Conservation (phyloP, 1,284 basidiomycete species). For the Erythrobasidium hasegawianum region DNA sequence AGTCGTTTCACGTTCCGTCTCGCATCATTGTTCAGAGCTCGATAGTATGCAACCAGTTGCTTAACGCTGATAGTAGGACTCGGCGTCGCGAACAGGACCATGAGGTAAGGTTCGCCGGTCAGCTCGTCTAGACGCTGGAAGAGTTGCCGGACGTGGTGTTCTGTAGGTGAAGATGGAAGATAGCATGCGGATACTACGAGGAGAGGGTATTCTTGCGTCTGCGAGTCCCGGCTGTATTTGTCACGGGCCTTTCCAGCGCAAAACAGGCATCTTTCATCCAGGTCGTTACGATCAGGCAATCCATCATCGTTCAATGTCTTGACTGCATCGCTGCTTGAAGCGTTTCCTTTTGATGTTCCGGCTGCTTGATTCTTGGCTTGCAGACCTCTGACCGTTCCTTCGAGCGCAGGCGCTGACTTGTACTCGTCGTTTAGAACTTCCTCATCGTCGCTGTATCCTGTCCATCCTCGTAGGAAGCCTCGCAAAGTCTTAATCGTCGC, state of each 20-base stretch:
- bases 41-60: slow-evolving; percentile 20
- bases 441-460: no score
- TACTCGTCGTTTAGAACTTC: no score
- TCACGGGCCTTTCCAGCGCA: slow-evolving; percentile 12
- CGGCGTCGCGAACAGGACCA: slow-evolving; percentile 29
- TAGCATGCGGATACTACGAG: slow-evolving; percentile 23
- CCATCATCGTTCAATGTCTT: no score
- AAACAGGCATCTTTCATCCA: slow-evolving; percentile 7
- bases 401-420: no score
- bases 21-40: not conserved
- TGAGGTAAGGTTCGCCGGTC: slow-evolving; percentile 20
- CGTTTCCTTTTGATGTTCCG: no score
- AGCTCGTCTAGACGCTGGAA: slow-evolving; percentile 9
- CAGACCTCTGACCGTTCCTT: no score
- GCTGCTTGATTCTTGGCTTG: no score
- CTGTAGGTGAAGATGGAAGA: slow-evolving; percentile 3
- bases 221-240: not conserved
- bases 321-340: no score
- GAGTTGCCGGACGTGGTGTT: slow-evolving; percentile 4
- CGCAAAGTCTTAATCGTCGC: no score
- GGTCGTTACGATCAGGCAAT: no score
- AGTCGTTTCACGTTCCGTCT: slow-evolving; percentile 26
- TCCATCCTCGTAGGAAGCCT: no score
- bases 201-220: not conserved
- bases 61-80: slow-evolving; percentile 4